Conservation (phyloP, 257 asterid genomes). For the Rehmannia glutinosa region DNA sequence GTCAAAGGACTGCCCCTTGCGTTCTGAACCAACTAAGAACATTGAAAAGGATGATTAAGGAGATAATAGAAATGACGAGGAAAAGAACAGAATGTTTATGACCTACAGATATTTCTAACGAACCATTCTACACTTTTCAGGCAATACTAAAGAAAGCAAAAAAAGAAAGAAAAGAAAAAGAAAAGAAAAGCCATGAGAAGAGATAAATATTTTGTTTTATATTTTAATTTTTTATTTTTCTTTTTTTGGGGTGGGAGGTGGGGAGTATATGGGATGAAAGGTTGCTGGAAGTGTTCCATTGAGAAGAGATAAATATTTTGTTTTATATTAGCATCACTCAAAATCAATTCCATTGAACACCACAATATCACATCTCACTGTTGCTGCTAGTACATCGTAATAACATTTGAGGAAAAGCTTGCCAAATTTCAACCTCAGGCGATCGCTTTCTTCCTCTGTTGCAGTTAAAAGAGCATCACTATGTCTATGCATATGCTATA, state of each 20-base stretch:
- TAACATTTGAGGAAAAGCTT: conserved; percentile 1
- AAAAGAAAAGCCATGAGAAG: neutral
- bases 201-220: neutral
- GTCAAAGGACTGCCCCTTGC: conserved; percentile 32
- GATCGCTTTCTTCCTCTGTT: neutral
- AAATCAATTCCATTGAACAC: conserved; percentile 3
- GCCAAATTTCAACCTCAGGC: neutral
- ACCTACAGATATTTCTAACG: neutral
- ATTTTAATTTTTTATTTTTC: no score
- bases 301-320: no score
- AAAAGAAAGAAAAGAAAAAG: neutral
- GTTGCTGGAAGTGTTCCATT: neutral
- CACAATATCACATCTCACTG: neutral
- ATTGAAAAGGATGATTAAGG: conserved; percentile 4
- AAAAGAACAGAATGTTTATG: neutral
- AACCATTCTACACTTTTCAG: neutral
- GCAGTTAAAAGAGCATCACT: neutral
- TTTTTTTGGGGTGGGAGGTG: no score
- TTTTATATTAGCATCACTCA: neutral
- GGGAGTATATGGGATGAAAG: neutral
- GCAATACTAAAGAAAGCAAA: neutral
- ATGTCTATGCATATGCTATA: neutral
- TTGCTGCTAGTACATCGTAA: neutral
- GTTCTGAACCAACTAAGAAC: conserved; percentile 27
- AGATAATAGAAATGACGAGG: neutral